Base-by-base conservation (phyloP, 1,139 yeast genomes). In the Yamadazyma atmosphaerica region DNA sequence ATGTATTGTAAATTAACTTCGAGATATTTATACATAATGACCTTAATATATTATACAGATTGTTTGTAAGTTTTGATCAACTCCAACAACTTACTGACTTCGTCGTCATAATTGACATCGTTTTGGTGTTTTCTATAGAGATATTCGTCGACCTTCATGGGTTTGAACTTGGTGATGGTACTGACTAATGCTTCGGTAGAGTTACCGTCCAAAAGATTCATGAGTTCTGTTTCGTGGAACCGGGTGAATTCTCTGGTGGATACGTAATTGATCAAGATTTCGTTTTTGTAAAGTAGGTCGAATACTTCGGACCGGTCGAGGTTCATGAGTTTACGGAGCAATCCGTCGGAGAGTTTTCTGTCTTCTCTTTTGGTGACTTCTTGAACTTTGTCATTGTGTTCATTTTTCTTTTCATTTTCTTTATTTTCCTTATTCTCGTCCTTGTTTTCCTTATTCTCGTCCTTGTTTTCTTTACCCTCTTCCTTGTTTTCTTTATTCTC, bases 151-250 rank as follows among this genome's bases (percentile, higher is more conserved):
- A 55, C 55, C 45, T 56, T 56, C 50, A 65, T 54, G 1, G 74
- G 74, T 35, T 47, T 47, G 46, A 65, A 65, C 36, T 56, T 62
- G 2, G 61, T 59, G 2, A 60, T 55, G 12, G 42, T 34, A 3
- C 46, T 41, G 33, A 65, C 51, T 34, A 65, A 34, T 7, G 40
- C 32, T 11, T 56, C 49, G 2, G 72, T 63, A 3, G 65, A 52
- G 44, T 64, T 65, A 10, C 61, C 65, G 38, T 55, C 56, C 14
- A 61, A 45, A 18, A 66, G 52, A 16, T 56, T 49, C 61, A 63
- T 57, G 33, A 66, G 56, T 47, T 68, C 74, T 22, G 52, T 46
- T 47, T 68, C 72, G 42, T 68, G 74, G 43, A 62, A 60, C 12
- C 51, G 38, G 1, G 74, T 68, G 46, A 67, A 62, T 7, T 56